phyloP scores from a whole-genome alignment of 2,329 filamentous ascomycete genomes.

The Cladophialophora immunda region DNA sequence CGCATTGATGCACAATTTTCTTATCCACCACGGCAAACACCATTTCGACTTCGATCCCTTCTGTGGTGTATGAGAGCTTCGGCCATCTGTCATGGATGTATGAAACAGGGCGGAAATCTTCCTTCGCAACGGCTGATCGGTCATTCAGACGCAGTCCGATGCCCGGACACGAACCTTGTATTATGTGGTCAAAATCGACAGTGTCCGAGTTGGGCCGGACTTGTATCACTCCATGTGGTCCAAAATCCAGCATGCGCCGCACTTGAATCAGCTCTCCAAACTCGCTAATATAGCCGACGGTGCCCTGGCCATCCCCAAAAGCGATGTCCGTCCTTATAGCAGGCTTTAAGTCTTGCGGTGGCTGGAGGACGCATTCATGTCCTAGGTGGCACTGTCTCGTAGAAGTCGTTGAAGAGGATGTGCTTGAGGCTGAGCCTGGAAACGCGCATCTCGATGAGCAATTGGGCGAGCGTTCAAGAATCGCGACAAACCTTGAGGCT shows the following conservation, averaged over 20 bases:
- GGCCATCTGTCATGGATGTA: conserved; percentile 1
- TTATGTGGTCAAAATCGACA: not conserved
- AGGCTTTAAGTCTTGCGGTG: not conserved
- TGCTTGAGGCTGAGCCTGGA: not conserved
- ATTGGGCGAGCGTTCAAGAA: not conserved
- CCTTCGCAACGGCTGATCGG: not conserved
- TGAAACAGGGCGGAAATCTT: not conserved
- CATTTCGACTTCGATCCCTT: not conserved
- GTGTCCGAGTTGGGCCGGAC: not conserved
- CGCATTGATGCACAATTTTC: not conserved
- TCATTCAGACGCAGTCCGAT: not conserved
- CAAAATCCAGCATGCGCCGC: not conserved
- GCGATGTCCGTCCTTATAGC: not conserved
- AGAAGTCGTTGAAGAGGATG: not conserved
- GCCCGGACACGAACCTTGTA: not conserved
- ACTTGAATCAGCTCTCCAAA: not conserved
- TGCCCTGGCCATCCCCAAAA: not conserved
- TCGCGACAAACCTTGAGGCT: not conserved
- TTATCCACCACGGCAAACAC: not conserved
- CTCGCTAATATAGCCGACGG: not conserved
- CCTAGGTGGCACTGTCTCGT: not conserved
- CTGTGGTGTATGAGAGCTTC: not conserved
- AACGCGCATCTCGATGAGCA: not conserved
- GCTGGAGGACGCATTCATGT: not conserved
- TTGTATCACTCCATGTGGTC: not conserved